A percentile compares a stretch with the other conserved stretches of the same genome.
Evolutionary conservation across 2,329 filamentous ascomycete genomes (phyloP).

Genomic region (Dactylellina parvicollis): DNA sequence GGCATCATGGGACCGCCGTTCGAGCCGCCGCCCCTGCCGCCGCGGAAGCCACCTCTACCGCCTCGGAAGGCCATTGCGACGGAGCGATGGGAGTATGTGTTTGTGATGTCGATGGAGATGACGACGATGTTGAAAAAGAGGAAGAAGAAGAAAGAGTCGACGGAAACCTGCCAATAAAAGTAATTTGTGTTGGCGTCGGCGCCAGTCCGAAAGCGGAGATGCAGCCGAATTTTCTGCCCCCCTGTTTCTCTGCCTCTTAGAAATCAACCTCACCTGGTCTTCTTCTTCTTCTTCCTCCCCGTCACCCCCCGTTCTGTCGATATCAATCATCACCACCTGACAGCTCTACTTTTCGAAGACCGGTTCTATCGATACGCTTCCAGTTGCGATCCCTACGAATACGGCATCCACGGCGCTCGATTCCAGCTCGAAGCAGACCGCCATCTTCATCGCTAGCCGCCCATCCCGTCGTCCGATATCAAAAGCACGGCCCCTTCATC

Average conservation of each 20-base stretch:
- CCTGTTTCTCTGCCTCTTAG: conserved; percentile 28
- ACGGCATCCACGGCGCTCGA: background rate
- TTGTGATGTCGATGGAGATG: conserved; percentile 2
- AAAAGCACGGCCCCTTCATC: conserved; percentile 14
- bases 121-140: too few species aligned
- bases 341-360: background rate
- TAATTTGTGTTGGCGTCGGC: background rate
- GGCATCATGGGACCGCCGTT: conserved; percentile 52
- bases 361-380: background rate
- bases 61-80: conserved; percentile 51
- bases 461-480: conserved; percentile 16
- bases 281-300: background rate
- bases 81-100: background rate
- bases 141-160: conserved; percentile 3
- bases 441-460: conserved; percentile 31
- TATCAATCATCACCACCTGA: conserved; percentile 9
- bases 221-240: conserved; percentile 24
- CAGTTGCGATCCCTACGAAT: background rate
- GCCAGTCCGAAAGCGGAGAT: conserved; percentile 21
- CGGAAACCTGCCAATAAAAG: conserved; percentile 11
- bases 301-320: background rate
- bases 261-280: conserved; percentile 21
- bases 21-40: conserved; percentile 54
- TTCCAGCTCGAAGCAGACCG: background rate
- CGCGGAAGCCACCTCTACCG: conserved; percentile 52